phyloP scores from a whole-genome alignment of 257 asterid species.

The Craterostigma plantagineum region DNA sequence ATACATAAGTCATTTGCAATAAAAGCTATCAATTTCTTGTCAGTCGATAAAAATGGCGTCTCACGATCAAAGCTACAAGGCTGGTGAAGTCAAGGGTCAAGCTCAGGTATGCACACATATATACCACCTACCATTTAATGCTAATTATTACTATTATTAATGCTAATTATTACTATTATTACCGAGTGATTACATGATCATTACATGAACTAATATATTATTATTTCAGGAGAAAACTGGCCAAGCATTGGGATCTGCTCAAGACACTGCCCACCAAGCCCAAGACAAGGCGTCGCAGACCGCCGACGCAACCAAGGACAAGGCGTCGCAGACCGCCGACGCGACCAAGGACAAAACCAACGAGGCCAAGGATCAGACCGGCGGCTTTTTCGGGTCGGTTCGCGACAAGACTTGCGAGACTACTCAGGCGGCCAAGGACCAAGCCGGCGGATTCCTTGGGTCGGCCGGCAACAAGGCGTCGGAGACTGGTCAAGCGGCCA shows the following conservation, averaged over 20 bases:
- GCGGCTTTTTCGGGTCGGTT: conserved; percentile 10
- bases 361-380: conserved; percentile 17
- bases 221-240: conserved; percentile 47
- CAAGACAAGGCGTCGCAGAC: conserved; percentile 30
- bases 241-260: conserved; percentile 25
- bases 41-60: conserved; percentile 31
- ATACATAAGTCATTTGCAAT: no score
- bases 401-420: conserved; percentile 32
- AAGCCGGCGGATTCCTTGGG: no score
- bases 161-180: no score
- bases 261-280: no score
- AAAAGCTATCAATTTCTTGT: no score
- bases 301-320: conserved; percentile 32
- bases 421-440: conserved; percentile 25
- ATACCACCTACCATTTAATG: not conserved
- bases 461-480: no score
- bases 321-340: conserved; percentile 16
- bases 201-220: no score
- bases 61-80: conserved; percentile 33
- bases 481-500: no score
- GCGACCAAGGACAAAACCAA: conserved; percentile 12
- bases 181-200: no score
- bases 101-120: conserved; percentile 26
- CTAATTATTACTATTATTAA: no score
- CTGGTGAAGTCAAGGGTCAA: conserved; percentile 85